Evolutionary conservation across 495 filamentous ascomycete species (phyloP).

Genomic region (Astrothelium subdiscretum): DNA sequence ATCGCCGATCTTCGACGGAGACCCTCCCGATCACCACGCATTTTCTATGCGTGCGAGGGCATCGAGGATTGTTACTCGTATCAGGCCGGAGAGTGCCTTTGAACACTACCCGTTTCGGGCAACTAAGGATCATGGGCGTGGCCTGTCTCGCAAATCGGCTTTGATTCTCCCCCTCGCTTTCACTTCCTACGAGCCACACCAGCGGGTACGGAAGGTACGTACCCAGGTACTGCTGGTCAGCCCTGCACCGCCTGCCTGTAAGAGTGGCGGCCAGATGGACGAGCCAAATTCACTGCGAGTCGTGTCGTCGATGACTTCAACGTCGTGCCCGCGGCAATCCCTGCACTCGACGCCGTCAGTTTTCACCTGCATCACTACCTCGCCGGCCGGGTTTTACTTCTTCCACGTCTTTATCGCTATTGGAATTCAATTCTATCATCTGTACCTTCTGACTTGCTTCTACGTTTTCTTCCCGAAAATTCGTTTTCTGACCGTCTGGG

Average conservation of each 20-base stretch:
- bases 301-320: slow-evolving; percentile 10
- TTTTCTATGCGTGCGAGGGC: not conserved
- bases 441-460: not conserved
- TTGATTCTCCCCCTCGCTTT: not conserved
- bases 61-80: not conserved
- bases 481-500: not conserved
- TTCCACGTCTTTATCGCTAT: not conserved
- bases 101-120: not conserved
- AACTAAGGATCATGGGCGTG: not conserved
- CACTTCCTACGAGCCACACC: not conserved
- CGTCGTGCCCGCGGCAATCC: not conserved
- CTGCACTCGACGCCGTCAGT: not conserved
- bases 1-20: not conserved
- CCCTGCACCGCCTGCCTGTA: not conserved
- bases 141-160: not conserved
- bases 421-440: not conserved
- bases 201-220: not conserved
- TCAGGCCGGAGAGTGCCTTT: not conserved
- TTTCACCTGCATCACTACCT: not conserved
- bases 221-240: not conserved
- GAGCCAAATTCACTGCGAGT: slow-evolving; percentile 6
- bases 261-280: not conserved
- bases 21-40: not conserved
- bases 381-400: not conserved
- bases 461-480: not conserved